Evolutionary conservation across 257 asterid species (phyloP).

Genomic region (Osmanthus fragrans): DNA sequence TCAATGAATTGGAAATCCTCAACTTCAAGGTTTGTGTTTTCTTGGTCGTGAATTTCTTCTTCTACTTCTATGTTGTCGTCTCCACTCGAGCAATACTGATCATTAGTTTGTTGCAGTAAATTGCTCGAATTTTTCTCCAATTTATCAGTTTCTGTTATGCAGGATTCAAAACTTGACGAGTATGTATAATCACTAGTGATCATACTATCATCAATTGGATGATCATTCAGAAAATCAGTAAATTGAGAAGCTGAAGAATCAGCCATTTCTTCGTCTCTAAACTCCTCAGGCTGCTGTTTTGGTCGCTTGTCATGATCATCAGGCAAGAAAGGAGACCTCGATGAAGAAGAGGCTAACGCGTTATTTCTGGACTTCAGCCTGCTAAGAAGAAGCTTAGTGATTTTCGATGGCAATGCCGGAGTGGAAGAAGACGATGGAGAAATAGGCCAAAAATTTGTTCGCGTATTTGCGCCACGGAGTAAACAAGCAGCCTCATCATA

Average conservation of each 20-base stretch:
- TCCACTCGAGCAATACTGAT: conserved; percentile 26
- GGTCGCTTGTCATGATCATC: background rate
- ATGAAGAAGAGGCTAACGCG: conserved; percentile 28
- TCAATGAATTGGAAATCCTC: conserved; percentile 70
- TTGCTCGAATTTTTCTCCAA: background rate
- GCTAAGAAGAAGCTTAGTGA: conserved; percentile 66
- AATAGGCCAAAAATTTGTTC: conserved; percentile 89
- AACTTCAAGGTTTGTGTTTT: conserved; percentile 22
- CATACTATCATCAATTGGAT: conserved; percentile 30
- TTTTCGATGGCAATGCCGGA: conserved; percentile 71
- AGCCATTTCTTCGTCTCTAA: conserved; percentile 27
- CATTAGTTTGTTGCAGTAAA: background rate
- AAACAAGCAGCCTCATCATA: conserved; percentile 84
- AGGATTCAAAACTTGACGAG: conserved; percentile 23
- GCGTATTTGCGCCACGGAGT: conserved; percentile 82
- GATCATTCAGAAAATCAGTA: conserved; percentile 61
- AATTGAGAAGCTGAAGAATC: conserved; percentile 48
- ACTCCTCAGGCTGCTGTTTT: conserved; percentile 11
- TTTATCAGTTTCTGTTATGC: conserved; percentile 9
- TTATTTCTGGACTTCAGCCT: conserved; percentile 67
- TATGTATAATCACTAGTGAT: conserved; percentile 13
- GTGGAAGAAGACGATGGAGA: conserved; percentile 41
- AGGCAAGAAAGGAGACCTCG: conserved; percentile 11
- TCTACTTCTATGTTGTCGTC: conserved; percentile 1
- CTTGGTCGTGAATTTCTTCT: conserved; percentile 20